Evolutionary conservation across 805 yeast species (phyloP).

Genomic region (Debaryomyces tyrocola): DNA sequence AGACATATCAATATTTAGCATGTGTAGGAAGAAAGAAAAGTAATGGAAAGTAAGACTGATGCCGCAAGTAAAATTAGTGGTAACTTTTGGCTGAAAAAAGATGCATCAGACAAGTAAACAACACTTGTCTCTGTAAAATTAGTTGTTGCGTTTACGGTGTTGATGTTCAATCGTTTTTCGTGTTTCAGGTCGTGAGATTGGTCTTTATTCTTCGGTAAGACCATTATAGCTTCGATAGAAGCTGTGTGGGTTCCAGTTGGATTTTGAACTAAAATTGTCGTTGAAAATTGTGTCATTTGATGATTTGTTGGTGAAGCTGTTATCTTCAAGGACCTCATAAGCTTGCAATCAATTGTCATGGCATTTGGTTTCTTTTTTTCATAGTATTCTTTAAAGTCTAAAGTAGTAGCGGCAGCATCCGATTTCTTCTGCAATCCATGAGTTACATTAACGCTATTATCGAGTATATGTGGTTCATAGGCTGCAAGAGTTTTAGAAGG

Average conservation of each 20-base stretch:
- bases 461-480: too few relatives aligned
- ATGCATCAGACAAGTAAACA: neutral
- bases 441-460: too few relatives aligned
- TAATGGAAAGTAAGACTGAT: neutral
- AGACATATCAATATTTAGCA: too few relatives aligned
- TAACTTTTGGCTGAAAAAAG: neutral
- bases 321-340: slow-evolving; percentile 4
- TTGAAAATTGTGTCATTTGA: slow-evolving; percentile 1
- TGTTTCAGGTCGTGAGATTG: too few relatives aligned
- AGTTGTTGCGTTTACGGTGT: neutral
- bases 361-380: slow-evolving; percentile 6
- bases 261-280: neutral
- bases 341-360: slow-evolving; percentile 8
- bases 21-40: neutral
- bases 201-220: neutral
- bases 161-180: too few relatives aligned
- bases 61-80: neutral
- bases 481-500: too few relatives aligned
- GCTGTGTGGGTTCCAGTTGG: slow-evolving; percentile 1
- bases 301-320: neutral
- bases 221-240: slow-evolving; percentile 1
- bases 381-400: slow-evolving; percentile 6
- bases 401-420: neutral
- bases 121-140: neutral
- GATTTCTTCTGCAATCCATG: too few relatives aligned